Base-by-base conservation (phyloP, 2,329 filamentous ascomycete genomes). In the Talaromyces islandicus region DNA sequence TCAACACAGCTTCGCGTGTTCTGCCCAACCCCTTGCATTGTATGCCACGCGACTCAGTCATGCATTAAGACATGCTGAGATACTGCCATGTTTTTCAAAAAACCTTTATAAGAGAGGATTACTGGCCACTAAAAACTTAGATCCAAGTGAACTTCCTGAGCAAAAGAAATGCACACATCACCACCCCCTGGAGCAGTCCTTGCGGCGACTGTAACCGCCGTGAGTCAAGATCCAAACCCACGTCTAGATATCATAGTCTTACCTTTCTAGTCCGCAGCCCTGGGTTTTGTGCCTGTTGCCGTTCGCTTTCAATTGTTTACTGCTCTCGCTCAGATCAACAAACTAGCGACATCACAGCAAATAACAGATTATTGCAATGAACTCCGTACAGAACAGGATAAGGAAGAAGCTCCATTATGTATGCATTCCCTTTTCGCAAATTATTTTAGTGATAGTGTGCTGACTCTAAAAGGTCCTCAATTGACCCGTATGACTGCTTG, bases 241-340 rank as follows among this genome's bases (percentile, higher is more conserved):
- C 21, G 6, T 25, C 14, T 19, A 12, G 27, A 46, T 32, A 24
- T 25, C 6, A 43, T 17, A 24, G 30, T 48, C 14, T 27, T 9
- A 21, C 17, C 0, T 19, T n/a, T 38, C 5, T 50, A 75, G 73
- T 62, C 69, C 1, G 71, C 73, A 12, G 69, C 72, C 0, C 57
- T 75, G n/a, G 73, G 71, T 1, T 75, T 75, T 38, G 66, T 75
- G 2, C 73, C 73, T 2, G 71, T 75, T 21, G 73, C 73, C 0
- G 64, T 73, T 14, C 68, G 73, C 35, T 75, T 75, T 59, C 59
- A 70, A 50, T 63, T 75, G 11, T 75, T 75, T 54, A 59, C 64
- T 19, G 64, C 66, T 24, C 57, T 75, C 1, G 68, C 69, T 7
- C 58, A 52, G 7, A 63, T 70, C 30, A 67, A 66, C 2, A 63